phyloP scores from a whole-genome alignment of 179 eudicot species.

The Drosera spatulata region DNA sequence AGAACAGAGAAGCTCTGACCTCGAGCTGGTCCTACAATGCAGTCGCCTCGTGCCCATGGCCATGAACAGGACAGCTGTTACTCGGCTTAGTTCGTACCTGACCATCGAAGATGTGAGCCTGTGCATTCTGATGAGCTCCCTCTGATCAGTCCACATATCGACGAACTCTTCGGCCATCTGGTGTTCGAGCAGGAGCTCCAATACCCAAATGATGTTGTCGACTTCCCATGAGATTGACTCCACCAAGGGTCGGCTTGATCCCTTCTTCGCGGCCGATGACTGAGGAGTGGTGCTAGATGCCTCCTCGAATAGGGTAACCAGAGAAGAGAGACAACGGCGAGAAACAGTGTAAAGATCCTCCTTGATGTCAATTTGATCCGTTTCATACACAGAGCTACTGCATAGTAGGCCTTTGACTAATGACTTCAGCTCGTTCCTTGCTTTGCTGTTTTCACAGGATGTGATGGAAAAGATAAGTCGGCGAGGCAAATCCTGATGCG shows the following conservation, averaged over 20 bases:
- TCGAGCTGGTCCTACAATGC: slow-evolving; percentile 51
- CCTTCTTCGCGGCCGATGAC: slow-evolving; percentile 16
- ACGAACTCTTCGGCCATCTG: slow-evolving; percentile 88
- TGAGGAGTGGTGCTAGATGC: slow-evolving; percentile 19
- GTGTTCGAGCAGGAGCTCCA: slow-evolving; percentile 71
- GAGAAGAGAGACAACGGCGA: slow-evolving; percentile 40
- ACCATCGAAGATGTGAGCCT: slow-evolving; percentile 57
- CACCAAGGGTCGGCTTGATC: slow-evolving; percentile 37
- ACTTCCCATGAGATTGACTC: slow-evolving; percentile 73
- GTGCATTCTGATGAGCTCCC: slow-evolving; percentile 51
- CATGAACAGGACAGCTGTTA: slow-evolving; percentile 61
- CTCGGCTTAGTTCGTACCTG: slow-evolving; percentile 84
- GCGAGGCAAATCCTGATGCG: slow-evolving; percentile 46
- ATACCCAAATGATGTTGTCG: slow-evolving; percentile 73
- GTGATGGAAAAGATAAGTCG: slow-evolving; percentile 67
- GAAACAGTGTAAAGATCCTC: slow-evolving; percentile 57
- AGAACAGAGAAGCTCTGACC: slow-evolving; percentile 33
- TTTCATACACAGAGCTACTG: slow-evolving; percentile 67
- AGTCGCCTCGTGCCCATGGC: slow-evolving; percentile 79
- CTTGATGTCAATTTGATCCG: slow-evolving; percentile 49
- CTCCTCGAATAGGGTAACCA: slow-evolving; percentile 42
- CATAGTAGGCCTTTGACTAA: slow-evolving; percentile 74
- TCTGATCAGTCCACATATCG: slow-evolving; percentile 56
- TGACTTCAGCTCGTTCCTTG: slow-evolving; percentile 75
- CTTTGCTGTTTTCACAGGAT: slow-evolving; percentile 38